Base-by-base conservation (phyloP, 1,284 basidiomycete species). In the Rugosomyces carneus region DNA sequence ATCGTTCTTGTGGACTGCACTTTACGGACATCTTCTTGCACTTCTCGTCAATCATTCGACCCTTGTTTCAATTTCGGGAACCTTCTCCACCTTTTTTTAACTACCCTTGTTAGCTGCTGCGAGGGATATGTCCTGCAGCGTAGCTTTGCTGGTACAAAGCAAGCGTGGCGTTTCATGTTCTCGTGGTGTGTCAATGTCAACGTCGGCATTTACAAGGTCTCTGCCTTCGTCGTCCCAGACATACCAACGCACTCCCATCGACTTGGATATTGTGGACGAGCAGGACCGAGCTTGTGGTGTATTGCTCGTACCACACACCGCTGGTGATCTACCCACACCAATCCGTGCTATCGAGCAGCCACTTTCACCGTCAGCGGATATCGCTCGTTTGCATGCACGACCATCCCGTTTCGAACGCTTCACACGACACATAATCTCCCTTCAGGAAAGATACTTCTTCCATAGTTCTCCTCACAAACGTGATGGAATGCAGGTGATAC, bases 1-100 rank as follows among this genome's bases (percentile, higher is more conserved):
- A 48, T 44, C 38, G 37, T n/a, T 40, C 49, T 51, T 47, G 50
- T 45, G 50, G 32, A 40, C 26, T 29, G 35, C 26, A 15, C 34
- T 43, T 36, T 24, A 39, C 38, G 32, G 16, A 47, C 20, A 42
- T n/a, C n/a, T n/a, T n/a, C n/a, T n/a, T n/a, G n/a, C n/a, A n/a
- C n/a, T n/a, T n/a, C n/a, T n/a, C n/a, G n/a, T n/a, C n/a, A n/a
- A n/a, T n/a, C n/a, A n/a, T n/a, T n/a, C n/a, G n/a, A n/a, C n/a
- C n/a, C n/a, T n/a, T n/a, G n/a, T n/a, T n/a, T 15, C 31, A 21
- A 37, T 11, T 10, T 19, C 18, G 24, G 23, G 15, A n/a, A n/a
- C 11, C 11, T 7, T 29, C 15, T 21, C 10, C 15, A 31, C 24
- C 20, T 20, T 23, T 40, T 31, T 31, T 15, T 35, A 29, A 23